These are phyloP conservation scores for Cicer yamashitae DNA, from an alignment of 306 rosid species.

Conservation along the genomic window DNA sequence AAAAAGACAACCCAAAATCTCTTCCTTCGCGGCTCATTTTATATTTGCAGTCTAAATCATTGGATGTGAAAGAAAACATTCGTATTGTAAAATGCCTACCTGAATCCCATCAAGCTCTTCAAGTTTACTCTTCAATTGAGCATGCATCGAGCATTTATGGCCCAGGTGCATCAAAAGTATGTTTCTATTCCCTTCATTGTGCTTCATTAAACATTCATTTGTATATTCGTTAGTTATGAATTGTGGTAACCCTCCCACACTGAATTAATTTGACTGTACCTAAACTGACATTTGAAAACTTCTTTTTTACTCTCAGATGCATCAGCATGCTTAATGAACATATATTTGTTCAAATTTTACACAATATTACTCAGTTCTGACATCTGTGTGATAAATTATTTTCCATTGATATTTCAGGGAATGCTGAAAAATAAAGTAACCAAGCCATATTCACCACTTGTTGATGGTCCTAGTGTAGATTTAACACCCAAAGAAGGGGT, in stretches of 20 bases:
- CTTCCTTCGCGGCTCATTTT: conserved; percentile 74
- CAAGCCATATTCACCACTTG: conserved; percentile 84
- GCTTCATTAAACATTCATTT: conserved; percentile 26
- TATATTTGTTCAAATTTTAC: conserved; percentile 7
- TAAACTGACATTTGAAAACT: conserved; percentile 19
- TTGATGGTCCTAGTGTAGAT: conserved; percentile 57
- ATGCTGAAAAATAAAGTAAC: conserved; percentile 55
- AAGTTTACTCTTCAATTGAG: conserved; percentile 81
- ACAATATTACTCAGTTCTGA: conserved; percentile 10
- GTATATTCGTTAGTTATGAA: background rate
- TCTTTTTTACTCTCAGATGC: background rate
- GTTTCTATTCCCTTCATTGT: conserved; percentile 27
- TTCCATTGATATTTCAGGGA: conserved; percentile 63
- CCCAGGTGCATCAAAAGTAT: conserved; percentile 74
- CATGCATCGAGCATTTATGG: conserved; percentile 75
- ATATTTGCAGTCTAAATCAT: conserved; percentile 66
- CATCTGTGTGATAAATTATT: conserved; percentile 14
- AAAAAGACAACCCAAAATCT: conserved; percentile 76
- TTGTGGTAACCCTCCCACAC: background rate
- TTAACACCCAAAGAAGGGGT: conserved; percentile 63
- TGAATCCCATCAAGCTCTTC: conserved; percentile 71
- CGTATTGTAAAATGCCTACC: conserved; percentile 70
- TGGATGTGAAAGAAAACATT: conserved; percentile 67
- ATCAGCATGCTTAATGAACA: conserved; percentile 21
- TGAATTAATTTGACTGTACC: conserved; percentile 1